Evolutionary conservation across 2,329 filamentous ascomycete genomes (phyloP), one percentile per base, ranked within the genome.

Genomic region (Anisogramma anomala): DNA sequence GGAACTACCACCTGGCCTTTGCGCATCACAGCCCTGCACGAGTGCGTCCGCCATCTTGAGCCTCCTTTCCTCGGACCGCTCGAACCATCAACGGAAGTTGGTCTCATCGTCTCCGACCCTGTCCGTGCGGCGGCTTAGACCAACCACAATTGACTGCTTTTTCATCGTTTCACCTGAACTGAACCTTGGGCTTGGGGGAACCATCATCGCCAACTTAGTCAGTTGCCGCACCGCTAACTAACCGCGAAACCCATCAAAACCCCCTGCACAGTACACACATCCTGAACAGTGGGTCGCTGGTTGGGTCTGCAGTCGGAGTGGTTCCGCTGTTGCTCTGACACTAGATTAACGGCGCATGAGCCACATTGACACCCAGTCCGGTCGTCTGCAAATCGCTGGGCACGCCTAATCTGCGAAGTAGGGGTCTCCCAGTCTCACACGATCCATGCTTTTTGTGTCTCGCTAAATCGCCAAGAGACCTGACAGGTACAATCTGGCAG

Each of bases 401-500:
- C 36, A 31, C 36, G 27, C n/a, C 17, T 22, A 17, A 13, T n/a
- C n/a, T 11, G 30, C 20, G n/a, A n/a, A n/a, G 14, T 14, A 8
- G 15, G 18, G n/a, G 9, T 27, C 1, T 17, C 18, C 32, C 30
- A 18, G 26, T 31, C 33, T 23, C n/a, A 31, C 34, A 31, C 30
- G 30, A 13, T 22, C 7, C 7, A 23, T 27, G 36, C 18, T 26
- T 28, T 32, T 25, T 35, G 38, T 35, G 35, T 35, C 31, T 35
- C 31, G 38, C 38, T 41, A 9, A 23, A 23, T 23, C 22, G 22
- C 22, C 9, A 34, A 41, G 34, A 25, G 34, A 47, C 39, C 34
- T 47, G 41, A 40, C 41, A 39, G 37, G 25, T 33, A 37, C 26
- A 22, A 44, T 47, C 41, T 44, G 44, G 33, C 41, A 44, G 38